These are phyloP conservation scores for Cryphonectria carpinicola DNA, from an alignment of 2,329 filamentous ascomycete species.

Conservation along the genomic window DNA sequence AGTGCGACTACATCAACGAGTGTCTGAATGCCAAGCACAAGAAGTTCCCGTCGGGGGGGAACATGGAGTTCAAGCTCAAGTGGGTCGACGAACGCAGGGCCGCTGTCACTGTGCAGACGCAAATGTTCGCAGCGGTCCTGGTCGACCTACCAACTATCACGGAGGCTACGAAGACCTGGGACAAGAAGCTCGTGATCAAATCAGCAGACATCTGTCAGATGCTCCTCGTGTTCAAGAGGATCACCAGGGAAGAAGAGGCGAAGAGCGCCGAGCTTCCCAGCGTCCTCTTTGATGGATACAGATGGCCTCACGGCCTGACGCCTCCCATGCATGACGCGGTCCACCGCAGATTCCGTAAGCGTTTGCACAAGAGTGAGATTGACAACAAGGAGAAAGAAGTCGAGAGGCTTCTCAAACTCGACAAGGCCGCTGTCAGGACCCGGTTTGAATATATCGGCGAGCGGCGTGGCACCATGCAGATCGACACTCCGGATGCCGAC, in stretches of 20 bases:
- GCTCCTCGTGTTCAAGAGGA: constrained; percentile 75
- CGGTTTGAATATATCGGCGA: constrained; percentile 69
- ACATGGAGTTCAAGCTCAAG: constrained; percentile 78
- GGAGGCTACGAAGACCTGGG: constrained; percentile 93
- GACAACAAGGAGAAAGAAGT: constrained; percentile 83
- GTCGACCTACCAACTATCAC: constrained; percentile 86
- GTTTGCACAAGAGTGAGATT: constrained; percentile 75
- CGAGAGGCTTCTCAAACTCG: constrained; percentile 71
- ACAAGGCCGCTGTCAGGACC: constrained; percentile 63
- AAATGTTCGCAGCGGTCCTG: constrained; percentile 75
- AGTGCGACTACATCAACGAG: constrained; percentile 75
- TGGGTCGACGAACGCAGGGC: constrained; percentile 82
- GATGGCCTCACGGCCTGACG: constrained; percentile 84
- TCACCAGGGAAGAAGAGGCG: constrained; percentile 69
- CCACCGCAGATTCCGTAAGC: constrained; percentile 81
- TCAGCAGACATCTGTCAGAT: constrained; percentile 88
- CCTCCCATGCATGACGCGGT: constrained; percentile 86
- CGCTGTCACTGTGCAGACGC: constrained; percentile 69
- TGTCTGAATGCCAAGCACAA: constrained; percentile 25
- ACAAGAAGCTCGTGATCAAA: constrained; percentile 85
- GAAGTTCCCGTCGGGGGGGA: constrained; percentile 55
- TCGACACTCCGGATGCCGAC: constrained; percentile 33
- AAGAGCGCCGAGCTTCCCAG: constrained; percentile 68
- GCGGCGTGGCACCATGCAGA: constrained; percentile 34
- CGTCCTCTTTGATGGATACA: constrained; percentile 70